Evolutionary conservation across 1,284 basidiomycete species (phyloP).

Genomic region (Earliella scabrosa): DNA sequence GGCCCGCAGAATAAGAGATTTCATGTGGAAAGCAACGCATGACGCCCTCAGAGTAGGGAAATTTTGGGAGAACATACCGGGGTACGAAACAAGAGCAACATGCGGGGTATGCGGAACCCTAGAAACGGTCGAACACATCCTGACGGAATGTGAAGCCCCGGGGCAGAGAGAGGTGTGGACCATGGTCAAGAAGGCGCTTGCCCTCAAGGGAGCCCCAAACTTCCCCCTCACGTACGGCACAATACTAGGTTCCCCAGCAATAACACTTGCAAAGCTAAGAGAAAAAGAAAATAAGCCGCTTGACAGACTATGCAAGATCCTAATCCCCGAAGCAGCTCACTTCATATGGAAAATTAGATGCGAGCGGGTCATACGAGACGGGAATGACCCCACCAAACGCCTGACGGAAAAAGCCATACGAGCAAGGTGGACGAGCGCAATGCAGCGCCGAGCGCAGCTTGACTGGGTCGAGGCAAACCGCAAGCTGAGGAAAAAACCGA

Average conservation of each 20-base stretch:
- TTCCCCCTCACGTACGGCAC: too few species aligned
- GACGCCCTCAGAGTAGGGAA: conserved; percentile 20
- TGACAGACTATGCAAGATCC: background rate
- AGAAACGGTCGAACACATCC: background rate
- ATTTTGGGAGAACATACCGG: conserved; percentile 26
- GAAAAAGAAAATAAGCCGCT: background rate
- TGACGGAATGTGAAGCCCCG: background rate
- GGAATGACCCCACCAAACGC: too few species aligned
- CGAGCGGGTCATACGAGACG: too few species aligned
- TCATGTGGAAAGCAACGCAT: conserved; percentile 13
- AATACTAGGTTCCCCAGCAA: background rate
- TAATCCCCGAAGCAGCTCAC: background rate
- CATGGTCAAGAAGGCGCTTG: background rate
- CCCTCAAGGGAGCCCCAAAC: too few species aligned
- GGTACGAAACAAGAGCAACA: conserved; percentile 18
- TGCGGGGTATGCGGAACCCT: conserved; percentile 7
- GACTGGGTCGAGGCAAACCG: too few species aligned
- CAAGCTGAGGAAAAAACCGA: too few species aligned
- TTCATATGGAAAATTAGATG: background rate
- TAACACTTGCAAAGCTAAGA: background rate
- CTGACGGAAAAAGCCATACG: too few species aligned
- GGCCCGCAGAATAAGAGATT: background rate
- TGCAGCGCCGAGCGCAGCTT: too few species aligned
- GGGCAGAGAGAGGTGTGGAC: background rate
- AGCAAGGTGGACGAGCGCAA: too few species aligned